Conservation (phyloP, 352 stramenopile species). For the Pythium insidiosum region DNA sequence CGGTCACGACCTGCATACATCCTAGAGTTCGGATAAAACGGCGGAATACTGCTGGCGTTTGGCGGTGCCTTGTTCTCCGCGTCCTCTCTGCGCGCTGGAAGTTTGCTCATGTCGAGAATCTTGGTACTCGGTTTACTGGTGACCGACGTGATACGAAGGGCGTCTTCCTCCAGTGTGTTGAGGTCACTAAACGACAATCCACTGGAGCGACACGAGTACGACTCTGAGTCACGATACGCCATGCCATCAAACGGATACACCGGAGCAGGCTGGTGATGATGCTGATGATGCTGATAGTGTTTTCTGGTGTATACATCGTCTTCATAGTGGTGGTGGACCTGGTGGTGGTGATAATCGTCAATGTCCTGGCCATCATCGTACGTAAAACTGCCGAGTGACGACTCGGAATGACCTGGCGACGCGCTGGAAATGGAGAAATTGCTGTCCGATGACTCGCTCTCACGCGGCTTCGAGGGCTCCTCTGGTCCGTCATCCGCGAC, state of each 20-base stretch:
- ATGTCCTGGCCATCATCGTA: too few relatives aligned
- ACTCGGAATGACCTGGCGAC: too few relatives aligned
- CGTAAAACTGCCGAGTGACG: too few relatives aligned
- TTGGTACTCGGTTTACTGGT: too few relatives aligned
- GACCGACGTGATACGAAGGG: slow-evolving; percentile 15
- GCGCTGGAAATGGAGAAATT: slow-evolving; percentile 20
- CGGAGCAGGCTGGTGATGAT: too few relatives aligned
- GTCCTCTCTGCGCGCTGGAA: too few relatives aligned
- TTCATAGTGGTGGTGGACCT: slow-evolving; percentile 3
- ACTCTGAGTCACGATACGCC: slow-evolving; percentile 6
- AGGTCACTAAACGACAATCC: slow-evolving; percentile 51
- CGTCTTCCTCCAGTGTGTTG: slow-evolving; percentile 39
- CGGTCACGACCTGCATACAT: too few relatives aligned
- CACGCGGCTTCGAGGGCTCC: not conserved
- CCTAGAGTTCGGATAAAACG: too few relatives aligned
- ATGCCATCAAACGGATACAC: too few relatives aligned
- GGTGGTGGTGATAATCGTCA: not conserved
- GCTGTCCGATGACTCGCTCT: slow-evolving; percentile 10
- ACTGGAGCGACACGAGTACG: slow-evolving; percentile 36
- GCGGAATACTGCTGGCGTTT: not conserved
- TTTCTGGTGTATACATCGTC: not conserved
- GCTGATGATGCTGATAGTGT: too few relatives aligned
- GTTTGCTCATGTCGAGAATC: too few relatives aligned
- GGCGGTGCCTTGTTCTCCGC: slow-evolving; percentile 7
- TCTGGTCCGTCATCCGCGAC: slow-evolving; percentile 3